Conservation (phyloP, 2,329 filamentous ascomycete genomes). For the Diplocarpon mali region DNA sequence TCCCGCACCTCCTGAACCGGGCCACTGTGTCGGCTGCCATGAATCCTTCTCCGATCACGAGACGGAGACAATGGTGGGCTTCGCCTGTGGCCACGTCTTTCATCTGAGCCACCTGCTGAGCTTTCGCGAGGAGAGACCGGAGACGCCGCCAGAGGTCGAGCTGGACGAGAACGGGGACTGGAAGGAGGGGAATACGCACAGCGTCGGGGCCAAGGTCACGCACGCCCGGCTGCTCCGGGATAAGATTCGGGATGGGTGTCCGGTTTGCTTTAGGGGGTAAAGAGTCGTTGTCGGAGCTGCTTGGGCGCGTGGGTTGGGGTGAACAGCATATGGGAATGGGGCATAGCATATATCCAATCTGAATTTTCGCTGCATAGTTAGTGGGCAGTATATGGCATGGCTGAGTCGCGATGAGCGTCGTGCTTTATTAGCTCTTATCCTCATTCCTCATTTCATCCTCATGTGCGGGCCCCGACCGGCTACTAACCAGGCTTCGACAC, state of each 20-base stretch:
- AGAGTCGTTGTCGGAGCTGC: neutral
- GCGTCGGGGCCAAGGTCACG: conserved; percentile 78
- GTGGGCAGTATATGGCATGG: too few species aligned
- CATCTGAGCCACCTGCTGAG: conserved; percentile 63
- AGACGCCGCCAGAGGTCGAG: conserved; percentile 28
- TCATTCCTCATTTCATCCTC: too few species aligned
- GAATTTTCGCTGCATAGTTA: too few species aligned
- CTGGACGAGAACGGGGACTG: conserved; percentile 31
- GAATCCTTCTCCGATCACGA: conserved; percentile 50
- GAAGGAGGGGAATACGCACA: conserved; percentile 37
- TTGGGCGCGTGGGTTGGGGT: too few species aligned
- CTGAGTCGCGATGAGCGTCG: too few species aligned
- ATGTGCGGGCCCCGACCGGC: too few species aligned
- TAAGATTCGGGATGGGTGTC: conserved; percentile 54
- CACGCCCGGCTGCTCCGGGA: conserved; percentile 70
- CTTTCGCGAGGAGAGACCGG: conserved; percentile 28
- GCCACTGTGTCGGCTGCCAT: conserved; percentile 48
- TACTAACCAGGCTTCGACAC: too few species aligned
- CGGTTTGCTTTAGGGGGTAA: conserved; percentile 35
- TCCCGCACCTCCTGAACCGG: conserved; percentile 31
- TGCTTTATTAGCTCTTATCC: too few species aligned
- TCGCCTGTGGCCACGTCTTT: conserved; percentile 73
- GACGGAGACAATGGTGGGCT: conserved; percentile 64
- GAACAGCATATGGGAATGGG: too few species aligned
- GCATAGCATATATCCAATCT: too few species aligned